phyloP scores from a whole-genome alignment of 805 yeast genomes.

The Kuraishia capsulata region DNA sequence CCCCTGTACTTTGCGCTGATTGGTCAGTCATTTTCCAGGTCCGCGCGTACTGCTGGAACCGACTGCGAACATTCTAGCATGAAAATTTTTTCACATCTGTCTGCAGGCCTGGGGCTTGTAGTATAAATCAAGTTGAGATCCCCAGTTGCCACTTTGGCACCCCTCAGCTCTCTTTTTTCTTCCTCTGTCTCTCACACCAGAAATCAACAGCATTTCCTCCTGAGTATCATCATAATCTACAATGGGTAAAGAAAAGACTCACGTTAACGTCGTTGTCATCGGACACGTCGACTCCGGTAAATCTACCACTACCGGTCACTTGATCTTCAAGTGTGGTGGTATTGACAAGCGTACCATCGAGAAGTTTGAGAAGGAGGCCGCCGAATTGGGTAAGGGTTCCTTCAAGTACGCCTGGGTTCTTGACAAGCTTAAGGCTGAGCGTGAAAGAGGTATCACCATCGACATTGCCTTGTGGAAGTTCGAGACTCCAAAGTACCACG shows the following conservation, averaged over 20 bases:
- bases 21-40: background rate
- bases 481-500: slow-evolving; percentile 84
- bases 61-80: slow-evolving; percentile 1
- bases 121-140: slow-evolving; percentile 2
- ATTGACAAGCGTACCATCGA: slow-evolving; percentile 97
- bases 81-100: slow-evolving; percentile 1
- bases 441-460: slow-evolving; percentile 95
- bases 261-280: slow-evolving; percentile 99
- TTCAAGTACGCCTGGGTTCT: slow-evolving; percentile 98
- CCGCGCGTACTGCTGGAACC: background rate
- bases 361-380: slow-evolving; percentile 97
- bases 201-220: slow-evolving; percentile 25
- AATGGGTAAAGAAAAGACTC: slow-evolving; percentile 86
- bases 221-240: slow-evolving; percentile 16
- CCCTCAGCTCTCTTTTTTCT: slow-evolving; percentile 13
- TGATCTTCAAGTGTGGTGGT: slow-evolving; percentile 99
- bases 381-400: slow-evolving; percentile 94
- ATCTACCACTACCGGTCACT: slow-evolving; percentile 99
- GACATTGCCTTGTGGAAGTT: slow-evolving; percentile 90
- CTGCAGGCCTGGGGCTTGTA: too few species aligned
- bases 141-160: background rate
- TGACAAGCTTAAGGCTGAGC: slow-evolving; percentile 92
- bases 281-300: slow-evolving; percentile 99
- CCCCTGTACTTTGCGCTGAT: background rate
- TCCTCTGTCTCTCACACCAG: slow-evolving; percentile 22